These are phyloP conservation scores for Penicillium sp. DNA, from an alignment of 2,329 filamentous ascomycete species.

Conservation along the genomic window DNA sequence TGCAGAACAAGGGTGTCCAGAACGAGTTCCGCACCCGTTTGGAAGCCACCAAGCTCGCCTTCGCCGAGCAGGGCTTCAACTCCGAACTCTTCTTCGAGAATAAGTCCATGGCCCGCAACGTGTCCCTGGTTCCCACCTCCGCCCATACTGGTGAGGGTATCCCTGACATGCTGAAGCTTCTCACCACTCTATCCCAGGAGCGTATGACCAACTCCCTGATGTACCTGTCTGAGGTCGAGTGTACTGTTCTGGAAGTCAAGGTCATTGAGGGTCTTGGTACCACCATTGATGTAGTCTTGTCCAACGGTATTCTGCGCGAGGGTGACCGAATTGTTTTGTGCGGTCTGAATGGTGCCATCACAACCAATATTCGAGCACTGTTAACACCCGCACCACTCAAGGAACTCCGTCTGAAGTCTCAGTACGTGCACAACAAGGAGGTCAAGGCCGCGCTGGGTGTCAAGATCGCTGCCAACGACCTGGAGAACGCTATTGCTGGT, in stretches of 20 bases:
- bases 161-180: slow-evolving; percentile 96
- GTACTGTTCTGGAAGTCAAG: slow-evolving; percentile 97
- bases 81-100: slow-evolving; percentile 96
- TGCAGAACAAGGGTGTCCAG: slow-evolving; percentile 90
- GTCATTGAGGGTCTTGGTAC: slow-evolving; percentile 98
- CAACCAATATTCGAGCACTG: slow-evolving; percentile 90
- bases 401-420: slow-evolving; percentile 90
- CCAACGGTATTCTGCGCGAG: slow-evolving; percentile 91
- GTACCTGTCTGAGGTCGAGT: slow-evolving; percentile 97
- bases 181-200: slow-evolving; percentile 89
- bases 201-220: slow-evolving; percentile 96
- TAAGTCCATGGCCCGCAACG: slow-evolving; percentile 90
- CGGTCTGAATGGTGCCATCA: slow-evolving; percentile 93
- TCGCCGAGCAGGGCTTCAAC: slow-evolving; percentile 97
- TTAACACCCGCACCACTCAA: slow-evolving; percentile 90
- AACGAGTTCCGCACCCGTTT: slow-evolving; percentile 91
- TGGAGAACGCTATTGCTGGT: slow-evolving; percentile 94
- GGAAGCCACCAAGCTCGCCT: slow-evolving; percentile 86
- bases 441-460: slow-evolving; percentile 98
- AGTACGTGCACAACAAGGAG: slow-evolving; percentile 98
- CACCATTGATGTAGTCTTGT: slow-evolving; percentile 95
- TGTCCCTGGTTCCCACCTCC: slow-evolving; percentile 95
- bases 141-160: slow-evolving; percentile 99
- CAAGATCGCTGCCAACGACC: slow-evolving; percentile 94
- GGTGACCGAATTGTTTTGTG: slow-evolving; percentile 94